Percentiles rank a stretch among this genome's conserved stretches.
These are phyloP conservation scores for Pontederia crassipes DNA, from an alignment of 176 grass and related monocot species.

Conservation along the genomic window DNA sequence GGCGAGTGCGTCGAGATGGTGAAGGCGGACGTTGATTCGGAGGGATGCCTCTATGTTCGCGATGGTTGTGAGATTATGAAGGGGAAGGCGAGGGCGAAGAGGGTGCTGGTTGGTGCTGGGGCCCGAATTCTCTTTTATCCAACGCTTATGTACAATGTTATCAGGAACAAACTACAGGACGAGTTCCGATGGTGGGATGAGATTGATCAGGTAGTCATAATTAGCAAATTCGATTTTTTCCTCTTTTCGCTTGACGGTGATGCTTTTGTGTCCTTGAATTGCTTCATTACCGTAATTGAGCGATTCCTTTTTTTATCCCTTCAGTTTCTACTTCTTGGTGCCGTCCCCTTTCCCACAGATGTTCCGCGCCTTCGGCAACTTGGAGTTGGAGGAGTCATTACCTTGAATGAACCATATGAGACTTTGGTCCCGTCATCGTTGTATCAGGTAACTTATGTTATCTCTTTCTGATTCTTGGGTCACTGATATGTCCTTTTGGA, in stretches of 20 bases:
- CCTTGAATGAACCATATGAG: conserved; percentile 86
- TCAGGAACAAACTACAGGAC: conserved; percentile 14
- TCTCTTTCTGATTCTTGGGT: not conserved
- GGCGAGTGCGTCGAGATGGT: too few species aligned
- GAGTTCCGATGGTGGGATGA: conserved; percentile 21
- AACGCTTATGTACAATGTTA: conserved; percentile 11
- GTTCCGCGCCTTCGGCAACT: conserved; percentile 66
- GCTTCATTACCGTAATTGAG: not conserved
- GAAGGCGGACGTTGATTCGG: too few species aligned
- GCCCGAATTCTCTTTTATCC: conserved; percentile 17
- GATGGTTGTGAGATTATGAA: not conserved
- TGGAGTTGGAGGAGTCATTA: conserved; percentile 78
- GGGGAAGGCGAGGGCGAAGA: conserved; percentile 1
- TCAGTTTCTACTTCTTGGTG: conserved; percentile 74
- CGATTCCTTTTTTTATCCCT: not conserved
- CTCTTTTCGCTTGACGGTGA: not conserved
- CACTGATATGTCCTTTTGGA: not conserved
- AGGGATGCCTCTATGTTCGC: too few species aligned
- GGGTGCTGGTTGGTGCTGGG: conserved; percentile 11
- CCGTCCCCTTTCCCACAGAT: conserved; percentile 92
- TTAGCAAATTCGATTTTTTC: not conserved
- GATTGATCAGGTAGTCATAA: conserved; percentile 10
- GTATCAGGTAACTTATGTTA: conserved; percentile 20
- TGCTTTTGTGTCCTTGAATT: not conserved
- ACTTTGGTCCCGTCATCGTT: conserved; percentile 74